Evolutionary conservation across 2,329 filamentous ascomycete genomes (phyloP).

Genomic region (Dryadomyces sulphureus): DNA sequence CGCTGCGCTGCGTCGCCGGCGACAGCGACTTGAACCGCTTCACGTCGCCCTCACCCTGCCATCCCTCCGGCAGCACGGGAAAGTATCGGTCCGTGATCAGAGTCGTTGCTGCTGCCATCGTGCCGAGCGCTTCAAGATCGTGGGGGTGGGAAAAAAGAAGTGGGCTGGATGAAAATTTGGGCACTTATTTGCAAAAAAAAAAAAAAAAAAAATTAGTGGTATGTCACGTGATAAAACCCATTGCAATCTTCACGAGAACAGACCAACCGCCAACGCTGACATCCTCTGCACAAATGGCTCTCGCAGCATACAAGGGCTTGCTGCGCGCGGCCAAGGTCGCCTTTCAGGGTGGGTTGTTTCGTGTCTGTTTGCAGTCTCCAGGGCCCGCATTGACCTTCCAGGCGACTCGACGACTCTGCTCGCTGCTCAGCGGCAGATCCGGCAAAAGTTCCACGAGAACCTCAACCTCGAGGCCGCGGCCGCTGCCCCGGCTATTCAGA

Average conservation of each 20-base stretch:
- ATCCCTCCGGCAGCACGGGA: constrained; percentile 63
- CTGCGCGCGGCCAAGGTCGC: constrained; percentile 69
- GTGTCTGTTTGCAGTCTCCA: no score
- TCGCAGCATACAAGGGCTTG: constrained; percentile 66
- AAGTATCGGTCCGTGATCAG: constrained; percentile 52
- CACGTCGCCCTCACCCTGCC: constrained; percentile 85
- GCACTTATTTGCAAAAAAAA: background rate
- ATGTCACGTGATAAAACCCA: background rate
- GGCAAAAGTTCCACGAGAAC: constrained; percentile 57
- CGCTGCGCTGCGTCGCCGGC: constrained; percentile 63
- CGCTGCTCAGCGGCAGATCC: constrained; percentile 59
- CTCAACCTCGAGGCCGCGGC: constrained; percentile 41
- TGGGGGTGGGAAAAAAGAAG: background rate
- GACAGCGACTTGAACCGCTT: constrained; percentile 68
- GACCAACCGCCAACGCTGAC: background rate
- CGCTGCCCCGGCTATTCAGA: constrained; percentile 50
- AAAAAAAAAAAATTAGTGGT: background rate
- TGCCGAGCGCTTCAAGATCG: constrained; percentile 8
- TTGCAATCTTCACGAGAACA: background rate
- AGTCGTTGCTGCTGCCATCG: constrained; percentile 47
- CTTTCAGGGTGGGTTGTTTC: constrained; percentile 51
- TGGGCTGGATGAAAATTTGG: background rate
- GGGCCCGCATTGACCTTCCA: no score
- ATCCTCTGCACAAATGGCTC: constrained; percentile 34
- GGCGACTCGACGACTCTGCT: constrained; percentile 35